Evolutionary conservation across 1,284 basidiomycete species (phyloP).

Genomic region (Boletellus deceptivus): DNA sequence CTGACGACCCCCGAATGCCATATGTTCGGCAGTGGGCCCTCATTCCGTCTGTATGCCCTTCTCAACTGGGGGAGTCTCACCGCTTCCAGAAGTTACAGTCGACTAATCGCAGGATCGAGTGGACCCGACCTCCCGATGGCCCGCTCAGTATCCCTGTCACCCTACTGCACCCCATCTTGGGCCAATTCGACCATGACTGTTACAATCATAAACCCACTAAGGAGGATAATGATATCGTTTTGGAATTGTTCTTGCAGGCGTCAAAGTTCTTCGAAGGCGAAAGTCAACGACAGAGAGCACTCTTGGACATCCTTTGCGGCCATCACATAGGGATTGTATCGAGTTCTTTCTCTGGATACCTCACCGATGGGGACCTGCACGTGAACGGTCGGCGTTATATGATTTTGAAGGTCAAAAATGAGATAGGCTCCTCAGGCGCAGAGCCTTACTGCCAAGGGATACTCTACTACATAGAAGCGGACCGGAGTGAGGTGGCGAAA

Average conservation of each 20-base stretch:
- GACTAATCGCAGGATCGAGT: not conserved
- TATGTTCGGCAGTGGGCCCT: too few species aligned
- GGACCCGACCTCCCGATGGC: not conserved
- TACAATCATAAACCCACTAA: not conserved
- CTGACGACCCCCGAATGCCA: too few species aligned
- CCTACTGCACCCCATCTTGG: not conserved
- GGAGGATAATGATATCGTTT: not conserved
- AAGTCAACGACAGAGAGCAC: not conserved
- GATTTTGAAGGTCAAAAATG: constrained; percentile 18
- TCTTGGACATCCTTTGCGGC: not conserved
- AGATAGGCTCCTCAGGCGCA: constrained; percentile 11
- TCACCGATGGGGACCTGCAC: constrained; percentile 2
- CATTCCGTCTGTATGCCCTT: not conserved
- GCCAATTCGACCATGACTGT: not conserved
- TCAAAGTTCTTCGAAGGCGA: not conserved
- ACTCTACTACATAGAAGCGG: constrained; percentile 13
- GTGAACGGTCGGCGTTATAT: not conserved
- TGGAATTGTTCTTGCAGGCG: not conserved
- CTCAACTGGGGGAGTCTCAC: not conserved
- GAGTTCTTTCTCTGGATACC: not conserved
- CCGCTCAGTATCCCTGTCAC: not conserved
- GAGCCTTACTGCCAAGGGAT: constrained; percentile 22
- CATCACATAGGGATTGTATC: not conserved
- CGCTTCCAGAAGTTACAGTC: not conserved
- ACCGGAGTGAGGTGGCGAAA: not conserved